Base-by-base conservation (phyloP, 1,284 basidiomycete species). In the Ganoderma resinaceum region DNA sequence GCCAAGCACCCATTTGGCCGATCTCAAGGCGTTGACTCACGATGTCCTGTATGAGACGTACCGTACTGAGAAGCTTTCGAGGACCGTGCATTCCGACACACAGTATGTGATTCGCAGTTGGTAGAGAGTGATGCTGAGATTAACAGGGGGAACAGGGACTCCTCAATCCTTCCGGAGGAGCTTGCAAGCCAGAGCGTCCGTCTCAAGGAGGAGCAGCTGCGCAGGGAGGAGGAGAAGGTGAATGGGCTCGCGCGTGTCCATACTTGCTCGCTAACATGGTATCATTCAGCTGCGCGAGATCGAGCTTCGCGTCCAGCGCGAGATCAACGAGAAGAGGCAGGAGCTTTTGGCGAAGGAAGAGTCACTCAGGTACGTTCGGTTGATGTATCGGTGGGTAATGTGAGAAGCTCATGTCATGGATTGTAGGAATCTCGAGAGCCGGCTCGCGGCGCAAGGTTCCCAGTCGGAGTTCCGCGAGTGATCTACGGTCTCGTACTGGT, bases 301-400 rank as follows among this genome's bases (percentile, higher is more conserved):
- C 80, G 98, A 99, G 80, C 89, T 99, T 81, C 96, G 96, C 81
- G 96, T 99, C 46, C 97, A 99, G 82, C 91, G 98, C 70, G 98
- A 99, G 87, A 97, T 99, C 83, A 95, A 95, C 82, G 95, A 99
- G 86, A 98, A 98, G 87, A 88, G 97, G 78, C 98, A 99, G 81
- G 97, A 99, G 81, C 83, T 99, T 73, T 82, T 96, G 77, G 95
- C 95, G 61, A 97, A 97, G 81, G 95, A 97, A 80, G 95, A 97
- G 81, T 93, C 92, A 49, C 90, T 94, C 77, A 89, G 93, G 92
- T 92, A 71, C 66, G 84, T 76, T 42, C 11, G 61, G 43, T 58
- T 65, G 23, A 38, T 61, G 35, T 40, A 43, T 49, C 31, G 61
- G 14, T 26, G 61, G n/a, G 29, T 29, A 35, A 23, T 53, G 35